Base-by-base conservation (phyloP, 345 rosid genomes). In the Cardamine resedifolia region DNA sequence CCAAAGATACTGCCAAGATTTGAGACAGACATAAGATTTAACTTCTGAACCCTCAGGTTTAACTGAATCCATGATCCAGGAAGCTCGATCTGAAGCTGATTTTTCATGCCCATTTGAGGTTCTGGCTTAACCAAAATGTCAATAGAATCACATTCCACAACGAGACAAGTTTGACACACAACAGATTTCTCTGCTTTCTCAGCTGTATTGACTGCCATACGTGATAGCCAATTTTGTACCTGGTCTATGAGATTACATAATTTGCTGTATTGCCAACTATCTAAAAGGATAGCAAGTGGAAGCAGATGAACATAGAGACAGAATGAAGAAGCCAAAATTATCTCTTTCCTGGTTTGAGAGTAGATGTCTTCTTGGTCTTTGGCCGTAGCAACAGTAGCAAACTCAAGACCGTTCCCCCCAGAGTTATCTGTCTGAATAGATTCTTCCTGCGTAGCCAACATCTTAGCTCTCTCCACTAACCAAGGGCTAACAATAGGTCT, bases 21-120 rank as follows among this genome's bases (percentile, higher is more conserved):
- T 47, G 93, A 84, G 67, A 83, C 92, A 72, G 86, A 81, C 48
- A 90, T 80, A 73, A 91, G 58, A 60, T 79, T 82, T 53, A 90
- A 72, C 66, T 87, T 87, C 71, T 75, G 81, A 78, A 91, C 72
- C 58, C 79, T 81, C 73, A 95, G 81, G 72, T 85, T 87, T 24
- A 91, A 75, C 77, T 70, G 78, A 67, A 71, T 65, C 99, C 99
- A 95, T 21, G 90, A 82, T 62, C 99, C 99, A 45, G 93, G 90
- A 78, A 91, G 96, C 80, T 91, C 97, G 58, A 65, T 84, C 83
- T 87, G 96, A 77, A 90, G 79, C 47, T 89, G 83, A 71, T 78
- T 71, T 73, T 81, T 84, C 23, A 82, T 57, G 64, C 72, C 81
- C 28, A 76, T 85, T 67, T 49, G 83, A 52, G 75, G 64, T 70